These are phyloP conservation scores for Microdochium nivale DNA, from an alignment of 2,329 filamentous ascomycete genomes.

Conservation along the genomic window DNA sequence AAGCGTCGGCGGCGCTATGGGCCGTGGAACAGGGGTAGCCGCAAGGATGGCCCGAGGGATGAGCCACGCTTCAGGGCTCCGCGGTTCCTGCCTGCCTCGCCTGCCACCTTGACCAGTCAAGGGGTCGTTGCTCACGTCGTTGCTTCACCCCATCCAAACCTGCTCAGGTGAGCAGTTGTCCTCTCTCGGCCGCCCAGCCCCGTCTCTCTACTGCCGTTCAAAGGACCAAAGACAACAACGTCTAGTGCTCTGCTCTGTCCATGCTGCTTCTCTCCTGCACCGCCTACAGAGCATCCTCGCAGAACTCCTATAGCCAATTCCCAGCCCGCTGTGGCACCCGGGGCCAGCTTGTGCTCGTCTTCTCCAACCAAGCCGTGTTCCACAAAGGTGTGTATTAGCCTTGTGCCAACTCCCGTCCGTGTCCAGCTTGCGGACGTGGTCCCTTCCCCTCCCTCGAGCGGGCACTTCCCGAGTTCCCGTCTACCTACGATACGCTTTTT, in stretches of 20 bases:
- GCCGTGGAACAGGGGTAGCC: background rate
- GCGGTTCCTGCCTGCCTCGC: too few relatives aligned
- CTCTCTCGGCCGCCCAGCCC: background rate
- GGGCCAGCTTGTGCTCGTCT: background rate
- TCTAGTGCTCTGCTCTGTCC: background rate
- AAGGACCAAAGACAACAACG: background rate
- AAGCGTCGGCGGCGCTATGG: background rate
- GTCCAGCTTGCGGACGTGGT: background rate
- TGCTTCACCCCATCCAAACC: background rate
- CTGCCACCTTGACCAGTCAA: too few relatives aligned
- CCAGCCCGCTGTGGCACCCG: background rate
- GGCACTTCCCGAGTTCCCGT: background rate
- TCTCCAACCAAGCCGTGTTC: background rate
- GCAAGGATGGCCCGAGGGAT: background rate
- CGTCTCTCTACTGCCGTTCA: background rate
- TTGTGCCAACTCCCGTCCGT: background rate
- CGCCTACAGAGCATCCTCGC: background rate
- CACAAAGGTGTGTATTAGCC: background rate
- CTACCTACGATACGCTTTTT: background rate
- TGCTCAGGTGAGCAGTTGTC: background rate
- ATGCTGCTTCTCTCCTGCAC: background rate
- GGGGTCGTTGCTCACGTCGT: too few relatives aligned
- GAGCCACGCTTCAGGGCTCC: background rate
- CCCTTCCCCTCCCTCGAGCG: background rate
- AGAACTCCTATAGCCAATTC: background rate